Evolutionary conservation across 2,329 filamentous ascomycete species (phyloP).

Genomic region (Aureobasidium vineae): DNA sequence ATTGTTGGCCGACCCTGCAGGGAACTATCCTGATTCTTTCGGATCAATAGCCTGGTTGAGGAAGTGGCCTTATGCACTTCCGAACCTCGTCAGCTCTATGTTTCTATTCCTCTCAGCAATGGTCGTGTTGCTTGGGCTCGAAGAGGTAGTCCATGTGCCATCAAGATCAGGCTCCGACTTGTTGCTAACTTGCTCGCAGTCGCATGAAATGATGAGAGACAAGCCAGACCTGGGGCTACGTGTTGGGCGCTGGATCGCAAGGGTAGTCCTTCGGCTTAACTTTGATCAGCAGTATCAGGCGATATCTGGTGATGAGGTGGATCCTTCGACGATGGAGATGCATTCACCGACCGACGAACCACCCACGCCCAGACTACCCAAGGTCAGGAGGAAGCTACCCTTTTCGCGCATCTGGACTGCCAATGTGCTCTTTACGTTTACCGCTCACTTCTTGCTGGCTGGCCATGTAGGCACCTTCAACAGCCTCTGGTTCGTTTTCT

Average conservation of each 20-base stretch:
- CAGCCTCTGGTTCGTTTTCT: constrained; percentile 51
- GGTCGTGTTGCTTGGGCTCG: constrained; percentile 61
- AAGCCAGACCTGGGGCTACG: constrained; percentile 44
- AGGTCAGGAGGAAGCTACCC: constrained; percentile 41
- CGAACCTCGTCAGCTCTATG: constrained; percentile 63
- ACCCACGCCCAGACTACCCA: constrained; percentile 28
- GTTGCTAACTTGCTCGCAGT: constrained; percentile 31
- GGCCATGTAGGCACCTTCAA: constrained; percentile 52
- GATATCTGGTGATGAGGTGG: constrained; percentile 28
- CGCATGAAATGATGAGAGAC: constrained; percentile 43
- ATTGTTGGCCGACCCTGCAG: constrained; percentile 64
- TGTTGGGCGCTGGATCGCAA: constrained; percentile 42
- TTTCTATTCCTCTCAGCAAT: constrained; percentile 58
- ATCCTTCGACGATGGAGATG: constrained; percentile 31
- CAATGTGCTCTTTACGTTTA: constrained; percentile 47
- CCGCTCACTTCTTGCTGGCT: constrained; percentile 47
- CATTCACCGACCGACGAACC: constrained; percentile 35
- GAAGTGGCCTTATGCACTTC: constrained; percentile 66
- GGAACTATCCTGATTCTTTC: constrained; percentile 62
- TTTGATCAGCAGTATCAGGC: constrained; percentile 37
- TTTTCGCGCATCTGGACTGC: constrained; percentile 50
- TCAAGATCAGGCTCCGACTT: not conserved
- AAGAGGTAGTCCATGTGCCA: constrained; percentile 49
- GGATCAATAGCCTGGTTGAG: constrained; percentile 61
- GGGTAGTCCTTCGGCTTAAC: constrained; percentile 36